Evolutionary conservation across 2,329 filamentous ascomycete genomes (phyloP).

Genomic region (Neurospora sp.): DNA sequence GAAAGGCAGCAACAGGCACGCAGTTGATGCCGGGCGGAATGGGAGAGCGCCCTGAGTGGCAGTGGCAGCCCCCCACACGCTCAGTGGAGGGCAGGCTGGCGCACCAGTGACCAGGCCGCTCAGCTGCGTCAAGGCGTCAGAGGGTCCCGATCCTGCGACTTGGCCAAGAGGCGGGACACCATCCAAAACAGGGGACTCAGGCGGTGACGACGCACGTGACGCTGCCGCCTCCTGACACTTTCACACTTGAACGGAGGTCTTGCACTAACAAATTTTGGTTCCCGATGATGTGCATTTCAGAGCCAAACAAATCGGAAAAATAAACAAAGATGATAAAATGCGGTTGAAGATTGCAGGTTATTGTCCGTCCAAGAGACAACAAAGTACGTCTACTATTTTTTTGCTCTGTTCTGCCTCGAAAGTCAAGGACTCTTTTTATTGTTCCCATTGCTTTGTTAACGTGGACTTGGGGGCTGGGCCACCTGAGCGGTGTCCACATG

Average conservation of each 20-base stretch:
- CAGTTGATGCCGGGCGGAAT: background rate
- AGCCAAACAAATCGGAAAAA: background rate
- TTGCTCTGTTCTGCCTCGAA: background rate
- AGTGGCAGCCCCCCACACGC: background rate
- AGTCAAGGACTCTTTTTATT: background rate
- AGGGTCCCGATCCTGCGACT: conserved; percentile 2
- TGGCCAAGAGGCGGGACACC: background rate
- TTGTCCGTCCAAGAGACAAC: background rate
- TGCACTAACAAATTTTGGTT: background rate
- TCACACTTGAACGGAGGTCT: background rate
- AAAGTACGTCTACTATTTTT: background rate
- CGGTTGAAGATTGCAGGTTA: background rate
- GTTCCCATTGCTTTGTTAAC: background rate
- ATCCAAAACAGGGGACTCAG: conserved; percentile 2
- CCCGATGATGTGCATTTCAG: background rate
- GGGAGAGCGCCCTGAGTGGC: background rate
- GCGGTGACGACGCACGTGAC: conserved; percentile 4
- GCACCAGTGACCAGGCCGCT: background rate
- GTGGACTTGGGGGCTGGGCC: background rate
- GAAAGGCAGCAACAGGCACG: conserved; percentile 5
- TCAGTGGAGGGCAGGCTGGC: background rate
- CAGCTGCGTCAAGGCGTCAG: conserved; percentile 18
- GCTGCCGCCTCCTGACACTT: background rate
- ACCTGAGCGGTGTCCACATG: background rate
- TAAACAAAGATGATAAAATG: background rate